phyloP scores from a whole-genome alignment of 441 rosid species.

The Flueggea neowawraea region DNA sequence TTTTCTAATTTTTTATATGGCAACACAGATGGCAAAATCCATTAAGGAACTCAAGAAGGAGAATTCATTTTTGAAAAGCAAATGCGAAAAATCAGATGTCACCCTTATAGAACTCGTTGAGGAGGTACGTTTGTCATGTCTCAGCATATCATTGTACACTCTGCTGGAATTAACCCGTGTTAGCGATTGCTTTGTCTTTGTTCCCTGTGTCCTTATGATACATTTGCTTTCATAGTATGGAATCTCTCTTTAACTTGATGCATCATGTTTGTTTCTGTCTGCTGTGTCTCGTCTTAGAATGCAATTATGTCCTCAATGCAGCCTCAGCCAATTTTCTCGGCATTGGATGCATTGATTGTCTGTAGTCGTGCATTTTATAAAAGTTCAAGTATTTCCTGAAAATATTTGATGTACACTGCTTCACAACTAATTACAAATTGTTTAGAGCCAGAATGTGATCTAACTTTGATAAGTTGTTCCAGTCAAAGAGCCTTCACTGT shows the following conservation, averaged over 20 bases:
- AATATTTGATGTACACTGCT: too few species aligned
- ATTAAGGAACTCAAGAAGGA: conserved; percentile 87
- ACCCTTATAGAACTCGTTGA: conserved; percentile 81
- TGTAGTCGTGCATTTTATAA: too few species aligned
- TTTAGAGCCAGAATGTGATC: too few species aligned
- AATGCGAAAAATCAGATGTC: conserved; percentile 74
- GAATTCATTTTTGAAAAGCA: conserved; percentile 79
- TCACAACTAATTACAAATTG: too few species aligned
- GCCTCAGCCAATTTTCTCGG: too few species aligned
- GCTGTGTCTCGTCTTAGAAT: too few species aligned
- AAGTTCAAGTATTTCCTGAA: too few species aligned
- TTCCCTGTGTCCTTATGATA: not conserved
- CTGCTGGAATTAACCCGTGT: not conserved
- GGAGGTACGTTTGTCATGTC: conserved; percentile 44
- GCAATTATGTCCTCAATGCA: too few species aligned
- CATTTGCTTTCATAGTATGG: not conserved
- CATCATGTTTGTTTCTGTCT: too few species aligned
- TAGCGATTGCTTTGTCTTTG: not conserved
- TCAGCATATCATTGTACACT: not conserved
- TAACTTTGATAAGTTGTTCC: too few species aligned
- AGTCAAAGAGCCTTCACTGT: too few species aligned
- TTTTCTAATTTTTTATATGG: not conserved
- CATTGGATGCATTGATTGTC: too few species aligned
- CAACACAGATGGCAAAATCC: conserved; percentile 74
- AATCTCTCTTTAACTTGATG: not conserved